Conservation (phyloP, 306 rosid genomes). For the Quercus berberidifolia region DNA sequence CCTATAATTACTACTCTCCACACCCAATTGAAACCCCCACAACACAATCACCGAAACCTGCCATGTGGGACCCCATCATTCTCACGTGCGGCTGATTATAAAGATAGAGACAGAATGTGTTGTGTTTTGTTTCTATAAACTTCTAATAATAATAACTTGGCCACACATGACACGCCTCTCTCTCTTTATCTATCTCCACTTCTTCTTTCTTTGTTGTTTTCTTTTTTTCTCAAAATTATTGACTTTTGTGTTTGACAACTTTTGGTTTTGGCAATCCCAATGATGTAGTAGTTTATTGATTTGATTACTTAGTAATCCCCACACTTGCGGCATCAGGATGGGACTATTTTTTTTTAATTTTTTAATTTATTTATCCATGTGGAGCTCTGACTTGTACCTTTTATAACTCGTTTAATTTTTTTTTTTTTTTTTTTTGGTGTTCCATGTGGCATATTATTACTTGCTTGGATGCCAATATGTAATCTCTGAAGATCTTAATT, state of each 20-base stretch:
- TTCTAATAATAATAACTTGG: no score
- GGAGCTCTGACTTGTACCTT: not conserved
- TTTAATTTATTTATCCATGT: not conserved
- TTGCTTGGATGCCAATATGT: not conserved
- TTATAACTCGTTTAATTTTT: not conserved
- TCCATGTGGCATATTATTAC: conserved; percentile 22
- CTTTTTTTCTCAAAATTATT: conserved; percentile 29
- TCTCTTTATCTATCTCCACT: not conserved
- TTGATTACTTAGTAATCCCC: conserved; percentile 29
- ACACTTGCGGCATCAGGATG: conserved; percentile 40
- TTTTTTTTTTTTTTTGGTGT: not conserved
- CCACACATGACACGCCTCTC: not conserved
- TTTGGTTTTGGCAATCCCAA: conserved; percentile 43
- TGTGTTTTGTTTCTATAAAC: conserved; percentile 10
- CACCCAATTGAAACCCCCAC: not conserved
- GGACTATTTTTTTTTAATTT: conserved; percentile 26
- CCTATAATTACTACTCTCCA: not conserved
- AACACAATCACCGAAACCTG: not conserved
- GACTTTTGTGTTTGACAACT: conserved; percentile 42
- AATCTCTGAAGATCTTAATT: conserved; percentile 24
- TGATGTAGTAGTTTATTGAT: not conserved
- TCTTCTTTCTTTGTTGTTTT: not conserved
- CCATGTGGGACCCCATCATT: conserved; percentile 35
- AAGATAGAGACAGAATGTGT: conserved; percentile 37
- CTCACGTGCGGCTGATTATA: conserved; percentile 58